These are phyloP conservation scores for Ganoderma multipileum DNA, from an alignment of 1,284 basidiomycete genomes.

Conservation along the genomic window DNA sequence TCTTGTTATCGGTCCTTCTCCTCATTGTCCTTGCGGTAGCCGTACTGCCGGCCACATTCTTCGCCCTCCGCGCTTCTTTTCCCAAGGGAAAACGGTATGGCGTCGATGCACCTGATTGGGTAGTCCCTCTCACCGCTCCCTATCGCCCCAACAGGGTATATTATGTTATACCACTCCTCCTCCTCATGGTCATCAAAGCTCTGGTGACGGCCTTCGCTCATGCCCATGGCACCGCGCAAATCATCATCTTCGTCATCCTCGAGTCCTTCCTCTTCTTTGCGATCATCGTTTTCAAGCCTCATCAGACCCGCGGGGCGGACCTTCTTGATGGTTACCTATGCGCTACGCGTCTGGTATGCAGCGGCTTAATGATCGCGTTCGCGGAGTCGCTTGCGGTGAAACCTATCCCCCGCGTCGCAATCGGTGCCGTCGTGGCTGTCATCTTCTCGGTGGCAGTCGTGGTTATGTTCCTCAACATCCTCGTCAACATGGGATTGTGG, in stretches of 20 bases:
- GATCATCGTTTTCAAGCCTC: conserved; percentile 62
- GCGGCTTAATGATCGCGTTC: conserved; percentile 73
- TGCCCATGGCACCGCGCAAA: conserved; percentile 70
- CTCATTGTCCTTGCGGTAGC: conserved; percentile 61
- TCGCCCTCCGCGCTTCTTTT: conserved; percentile 48
- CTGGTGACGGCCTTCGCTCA: conserved; percentile 79
- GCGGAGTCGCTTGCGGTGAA: conserved; percentile 61
- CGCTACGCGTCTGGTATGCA: conserved; percentile 66
- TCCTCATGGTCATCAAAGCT: conserved; percentile 68
- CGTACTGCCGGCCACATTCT: conserved; percentile 53
- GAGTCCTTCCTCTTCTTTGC: conserved; percentile 68
- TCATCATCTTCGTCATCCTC: conserved; percentile 72
- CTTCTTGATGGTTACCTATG: conserved; percentile 70
- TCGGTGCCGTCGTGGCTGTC: conserved; percentile 70
- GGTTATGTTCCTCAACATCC: conserved; percentile 63
- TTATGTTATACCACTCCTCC: conserved; percentile 61
- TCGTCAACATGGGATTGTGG: conserved; percentile 52
- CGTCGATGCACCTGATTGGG: conserved; percentile 35
- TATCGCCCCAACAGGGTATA: conserved; percentile 64
- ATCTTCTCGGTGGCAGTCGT: conserved; percentile 67
- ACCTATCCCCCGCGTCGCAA: conserved; percentile 78
- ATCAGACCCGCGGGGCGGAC: conserved; percentile 63
- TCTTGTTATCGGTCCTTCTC: conserved; percentile 70
- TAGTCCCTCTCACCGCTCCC: conserved; percentile 61
- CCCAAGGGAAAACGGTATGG: conserved; percentile 35